These are phyloP conservation scores for Cladosporium cucumerinum DNA, from an alignment of 2,329 filamentous ascomycete species.

Conservation along the genomic window DNA sequence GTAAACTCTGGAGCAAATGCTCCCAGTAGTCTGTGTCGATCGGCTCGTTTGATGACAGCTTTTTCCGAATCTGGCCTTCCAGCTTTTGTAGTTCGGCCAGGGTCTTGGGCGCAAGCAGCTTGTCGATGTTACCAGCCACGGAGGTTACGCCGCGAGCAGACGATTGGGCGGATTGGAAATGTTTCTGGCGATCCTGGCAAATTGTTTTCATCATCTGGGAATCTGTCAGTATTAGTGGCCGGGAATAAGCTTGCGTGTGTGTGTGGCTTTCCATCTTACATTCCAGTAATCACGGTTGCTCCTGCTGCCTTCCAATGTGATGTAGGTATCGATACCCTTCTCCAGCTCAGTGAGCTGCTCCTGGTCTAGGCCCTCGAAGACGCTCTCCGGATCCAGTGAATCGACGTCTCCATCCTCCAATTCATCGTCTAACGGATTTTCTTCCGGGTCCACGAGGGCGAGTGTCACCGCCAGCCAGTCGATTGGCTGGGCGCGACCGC, in stretches of 20 bases:
- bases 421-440: conserved; percentile 78
- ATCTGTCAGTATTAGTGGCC: conserved; percentile 22
- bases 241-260: neutral
- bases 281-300: conserved; percentile 87
- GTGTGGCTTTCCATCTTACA: conserved; percentile 40
- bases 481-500: conserved; percentile 84
- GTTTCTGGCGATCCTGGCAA: conserved; percentile 72
- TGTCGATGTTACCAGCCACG: conserved; percentile 84
- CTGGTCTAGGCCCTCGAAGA: conserved; percentile 70
- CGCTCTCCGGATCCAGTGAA: conserved; percentile 73
- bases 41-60: conserved; percentile 81
- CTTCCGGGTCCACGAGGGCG: conserved; percentile 79
- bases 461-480: conserved; percentile 92
- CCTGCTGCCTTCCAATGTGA: conserved; percentile 72
- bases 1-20: conserved; percentile 77
- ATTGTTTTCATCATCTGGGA: conserved; percentile 73
- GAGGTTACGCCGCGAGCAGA: conserved; percentile 74
- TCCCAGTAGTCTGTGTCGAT: conserved; percentile 99
- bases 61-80: conserved; percentile 80
- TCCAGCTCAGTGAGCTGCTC: conserved; percentile 71
- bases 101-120: conserved; percentile 78
- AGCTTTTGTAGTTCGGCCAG: conserved; percentile 81
- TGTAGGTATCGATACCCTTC: conserved; percentile 75
- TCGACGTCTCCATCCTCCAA: conserved; percentile 72
- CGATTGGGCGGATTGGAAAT: conserved; percentile 51